phyloP scores from a whole-genome alignment of 768 basidiomycete genomes.

The Paxillus rubicundulus region DNA sequence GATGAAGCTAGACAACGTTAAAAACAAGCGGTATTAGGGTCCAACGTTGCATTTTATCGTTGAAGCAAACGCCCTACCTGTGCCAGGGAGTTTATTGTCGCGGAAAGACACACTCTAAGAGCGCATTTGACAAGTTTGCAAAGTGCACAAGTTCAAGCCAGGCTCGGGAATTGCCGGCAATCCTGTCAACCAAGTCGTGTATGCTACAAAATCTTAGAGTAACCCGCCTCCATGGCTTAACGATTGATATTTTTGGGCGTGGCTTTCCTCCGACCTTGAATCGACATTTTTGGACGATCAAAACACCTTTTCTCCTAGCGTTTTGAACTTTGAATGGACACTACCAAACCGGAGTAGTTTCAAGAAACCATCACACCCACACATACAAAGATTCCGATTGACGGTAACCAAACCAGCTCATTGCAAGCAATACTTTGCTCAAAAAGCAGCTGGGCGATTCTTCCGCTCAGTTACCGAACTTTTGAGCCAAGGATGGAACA shows the following conservation, averaged over 20 bases:
- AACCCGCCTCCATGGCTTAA: not conserved
- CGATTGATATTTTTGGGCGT: not conserved
- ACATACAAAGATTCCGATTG: not conserved
- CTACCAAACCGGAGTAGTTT: not conserved
- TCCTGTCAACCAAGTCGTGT: too few relatives aligned
- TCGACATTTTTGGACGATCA: not conserved
- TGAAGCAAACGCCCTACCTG: slow-evolving; percentile 1
- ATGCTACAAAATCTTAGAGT: too few relatives aligned
- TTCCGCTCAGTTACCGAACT: too few relatives aligned
- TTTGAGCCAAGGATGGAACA: too few relatives aligned
- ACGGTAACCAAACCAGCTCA: not conserved
- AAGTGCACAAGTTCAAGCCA: not conserved
- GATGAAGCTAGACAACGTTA: slow-evolving; percentile 7
- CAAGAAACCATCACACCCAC: not conserved
- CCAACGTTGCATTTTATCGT: not conserved
- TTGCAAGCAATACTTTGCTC: not conserved
- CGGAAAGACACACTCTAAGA: not conserved
- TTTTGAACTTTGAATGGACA: not conserved
- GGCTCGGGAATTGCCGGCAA: not conserved
- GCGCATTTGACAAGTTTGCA: not conserved
- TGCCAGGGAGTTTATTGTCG: not conserved
- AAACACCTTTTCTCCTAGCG: not conserved
- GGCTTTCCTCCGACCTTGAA: not conserved
- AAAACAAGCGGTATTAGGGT: not conserved
- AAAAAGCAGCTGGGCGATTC: too few relatives aligned